These are phyloP conservation scores for Yamadazyma sp. DNA, from an alignment of 1,139 yeast genomes.

Conservation along the genomic window DNA sequence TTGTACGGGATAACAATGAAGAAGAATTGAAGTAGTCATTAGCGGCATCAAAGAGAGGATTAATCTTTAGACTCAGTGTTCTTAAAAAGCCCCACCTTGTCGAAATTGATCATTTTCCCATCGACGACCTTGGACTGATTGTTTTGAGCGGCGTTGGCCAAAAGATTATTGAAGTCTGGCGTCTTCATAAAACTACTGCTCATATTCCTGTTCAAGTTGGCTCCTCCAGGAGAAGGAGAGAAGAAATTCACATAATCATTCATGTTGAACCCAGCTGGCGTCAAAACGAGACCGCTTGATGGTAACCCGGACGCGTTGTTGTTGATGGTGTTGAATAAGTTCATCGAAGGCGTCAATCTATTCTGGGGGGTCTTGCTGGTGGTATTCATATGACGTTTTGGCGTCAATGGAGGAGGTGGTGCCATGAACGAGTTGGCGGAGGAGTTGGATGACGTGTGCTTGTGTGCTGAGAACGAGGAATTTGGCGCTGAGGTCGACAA, in stretches of 20 bases:
- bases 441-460: constrained; percentile 18
- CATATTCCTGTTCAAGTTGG: constrained; percentile 18
- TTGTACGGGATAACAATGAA: background rate
- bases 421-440: constrained; percentile 30
- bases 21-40: constrained; percentile 6
- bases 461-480: constrained; percentile 15
- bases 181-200: constrained; percentile 37
- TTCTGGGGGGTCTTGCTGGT: constrained; percentile 44
- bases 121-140: constrained; percentile 28
- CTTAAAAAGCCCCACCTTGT: constrained; percentile 29
- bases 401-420: constrained; percentile 49
- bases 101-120: constrained; percentile 48
- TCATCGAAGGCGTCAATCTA: constrained; percentile 44
- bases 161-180: constrained; percentile 41
- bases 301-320: constrained; percentile 30
- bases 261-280: constrained; percentile 78
- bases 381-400: constrained; percentile 35
- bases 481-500: constrained; percentile 16
- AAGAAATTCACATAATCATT: constrained; percentile 78
- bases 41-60: background rate
- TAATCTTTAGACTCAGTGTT: constrained; percentile 16
- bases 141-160: constrained; percentile 18
- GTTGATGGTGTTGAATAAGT: constrained; percentile 25
- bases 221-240: constrained; percentile 67
- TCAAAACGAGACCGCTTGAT: constrained; percentile 44